Evolutionary conservation across 768 basidiomycete genomes (phyloP), one percentile per base, ranked within the genome.

Genomic region (Boletus rufocinnamomeus): DNA sequence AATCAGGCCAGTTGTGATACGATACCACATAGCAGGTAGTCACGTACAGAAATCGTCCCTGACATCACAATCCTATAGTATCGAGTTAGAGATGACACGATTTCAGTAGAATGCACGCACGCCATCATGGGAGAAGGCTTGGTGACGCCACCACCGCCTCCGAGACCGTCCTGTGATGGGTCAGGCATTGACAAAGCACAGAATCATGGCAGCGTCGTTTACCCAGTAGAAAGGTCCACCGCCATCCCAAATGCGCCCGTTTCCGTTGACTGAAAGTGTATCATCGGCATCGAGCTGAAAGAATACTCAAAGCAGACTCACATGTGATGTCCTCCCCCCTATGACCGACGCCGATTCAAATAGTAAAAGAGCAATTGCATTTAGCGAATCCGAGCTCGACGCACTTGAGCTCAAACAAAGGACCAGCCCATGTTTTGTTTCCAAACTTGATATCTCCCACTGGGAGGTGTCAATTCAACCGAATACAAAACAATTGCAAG

Each of bases 371-470:
- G 21, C 1, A 35, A 10, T n/a, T n/a, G 14, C 14, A 2, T 17
- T 48, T 4, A 17, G 50, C 37, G 25, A 44, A 10, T 16, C 17
- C 7, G 46, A 53, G 45, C 19, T 32, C 41, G 21, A 66, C 71
- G 44, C 60, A 84, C 83, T 63, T 79, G 63, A 86, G 66, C 34
- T 75, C 69, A 66, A 86, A 84, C 41, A 86, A 71, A 14, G 82
- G 84, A 14, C 84, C 85, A 0, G 65, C 72, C 84, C 84, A 85
- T 40, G 65, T 79, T 54, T 66, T 10, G 49, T 80, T 80, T 9
- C 79, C 84, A 66, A 89, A 88, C 25, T 68, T 62, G 46, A 88
- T 76, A 34, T 87, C 79, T 19, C 87, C 87, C 59, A 76, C 83
- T 86, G 32, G 17, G 0, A 30, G 44, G 38, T 58, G 38, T 28